Evolutionary conservation across 2,329 filamentous ascomycete genomes (phyloP).

Genomic region (Chaetomiaceae sp.): DNA sequence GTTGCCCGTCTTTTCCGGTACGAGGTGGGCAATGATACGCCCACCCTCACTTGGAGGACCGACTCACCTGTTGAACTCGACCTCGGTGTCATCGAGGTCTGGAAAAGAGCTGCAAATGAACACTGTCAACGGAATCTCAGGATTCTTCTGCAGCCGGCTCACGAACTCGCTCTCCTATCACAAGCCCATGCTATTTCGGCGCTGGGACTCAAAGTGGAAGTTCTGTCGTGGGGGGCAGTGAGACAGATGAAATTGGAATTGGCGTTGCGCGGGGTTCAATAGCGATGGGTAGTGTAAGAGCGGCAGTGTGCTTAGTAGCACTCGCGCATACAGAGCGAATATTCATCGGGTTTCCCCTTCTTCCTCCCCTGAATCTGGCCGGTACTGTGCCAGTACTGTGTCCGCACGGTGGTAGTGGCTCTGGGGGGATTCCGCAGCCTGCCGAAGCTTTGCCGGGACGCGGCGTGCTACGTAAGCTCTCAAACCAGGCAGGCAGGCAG

Average conservation of each 20-base stretch:
- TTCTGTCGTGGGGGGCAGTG: not conserved
- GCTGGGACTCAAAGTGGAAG: not conserved
- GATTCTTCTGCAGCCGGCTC: not conserved
- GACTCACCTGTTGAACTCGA: not conserved
- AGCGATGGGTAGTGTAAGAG: too few relatives aligned
- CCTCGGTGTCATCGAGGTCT: not conserved
- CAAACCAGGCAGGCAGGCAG: conserved; percentile 11
- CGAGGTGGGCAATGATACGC: not conserved
- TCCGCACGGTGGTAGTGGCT: not conserved
- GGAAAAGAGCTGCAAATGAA: not conserved
- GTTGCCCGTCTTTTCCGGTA: not conserved
- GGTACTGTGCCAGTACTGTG: not conserved
- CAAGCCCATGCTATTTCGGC: not conserved
- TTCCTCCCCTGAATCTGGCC: too few relatives aligned
- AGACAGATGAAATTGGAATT: too few relatives aligned
- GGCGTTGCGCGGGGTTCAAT: too few relatives aligned
- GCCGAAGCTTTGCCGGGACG: conserved; percentile 22
- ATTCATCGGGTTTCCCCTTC: too few relatives aligned
- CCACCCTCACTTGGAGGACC: not conserved
- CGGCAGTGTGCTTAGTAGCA: too few relatives aligned
- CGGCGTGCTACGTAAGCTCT: not conserved
- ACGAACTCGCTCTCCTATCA: not conserved
- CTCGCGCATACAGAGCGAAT: too few relatives aligned
- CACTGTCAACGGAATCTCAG: not conserved
- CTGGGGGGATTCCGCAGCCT: not conserved